Conservation (phyloP, 345 rosid genomes). For the Euphorbia pulcherrima region DNA sequence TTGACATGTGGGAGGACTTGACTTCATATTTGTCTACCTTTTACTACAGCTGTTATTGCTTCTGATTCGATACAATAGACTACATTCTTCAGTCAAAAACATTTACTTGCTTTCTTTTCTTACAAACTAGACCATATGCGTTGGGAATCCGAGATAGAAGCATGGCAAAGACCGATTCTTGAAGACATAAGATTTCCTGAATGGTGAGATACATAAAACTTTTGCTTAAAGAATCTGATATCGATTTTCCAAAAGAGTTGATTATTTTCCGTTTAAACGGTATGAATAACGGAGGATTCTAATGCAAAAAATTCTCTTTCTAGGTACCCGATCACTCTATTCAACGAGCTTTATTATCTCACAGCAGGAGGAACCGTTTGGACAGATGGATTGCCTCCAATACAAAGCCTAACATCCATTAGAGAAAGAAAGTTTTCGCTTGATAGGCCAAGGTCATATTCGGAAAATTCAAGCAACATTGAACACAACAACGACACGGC, state of each 20-base stretch:
- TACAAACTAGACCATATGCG: conserved; percentile 51
- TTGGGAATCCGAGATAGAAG: conserved; percentile 87
- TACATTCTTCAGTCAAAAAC: too few species aligned
- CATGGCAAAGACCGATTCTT: conserved; percentile 86
- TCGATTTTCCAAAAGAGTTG: conserved; percentile 1
- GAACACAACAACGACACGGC: conserved; percentile 41
- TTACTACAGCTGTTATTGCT: too few species aligned
- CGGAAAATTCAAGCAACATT: conserved; percentile 23
- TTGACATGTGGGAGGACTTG: too few species aligned
- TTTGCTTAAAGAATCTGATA: neutral
- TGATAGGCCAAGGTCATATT: conserved; percentile 44
- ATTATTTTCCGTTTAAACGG: conserved; percentile 8
- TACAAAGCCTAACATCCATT: conserved; percentile 56
- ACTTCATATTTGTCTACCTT: too few species aligned
- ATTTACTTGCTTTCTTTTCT: neutral
- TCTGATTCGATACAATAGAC: too few species aligned
- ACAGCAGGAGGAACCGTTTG: conserved; percentile 86
- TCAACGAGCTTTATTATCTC: conserved; percentile 92
- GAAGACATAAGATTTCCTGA: conserved; percentile 88
- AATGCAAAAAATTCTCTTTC: neutral
- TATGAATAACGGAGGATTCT: neutral
- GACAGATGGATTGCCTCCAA: conserved; percentile 86
- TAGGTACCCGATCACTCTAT: conserved; percentile 83
- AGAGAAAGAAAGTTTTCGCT: conserved; percentile 64
- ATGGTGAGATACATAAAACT: conserved; percentile 51